A percentile compares a stretch with the other conserved stretches of the same genome.
phyloP scores from a whole-genome alignment of 768 basidiomycete species.

The Kwoniella dejecticola region DNA sequence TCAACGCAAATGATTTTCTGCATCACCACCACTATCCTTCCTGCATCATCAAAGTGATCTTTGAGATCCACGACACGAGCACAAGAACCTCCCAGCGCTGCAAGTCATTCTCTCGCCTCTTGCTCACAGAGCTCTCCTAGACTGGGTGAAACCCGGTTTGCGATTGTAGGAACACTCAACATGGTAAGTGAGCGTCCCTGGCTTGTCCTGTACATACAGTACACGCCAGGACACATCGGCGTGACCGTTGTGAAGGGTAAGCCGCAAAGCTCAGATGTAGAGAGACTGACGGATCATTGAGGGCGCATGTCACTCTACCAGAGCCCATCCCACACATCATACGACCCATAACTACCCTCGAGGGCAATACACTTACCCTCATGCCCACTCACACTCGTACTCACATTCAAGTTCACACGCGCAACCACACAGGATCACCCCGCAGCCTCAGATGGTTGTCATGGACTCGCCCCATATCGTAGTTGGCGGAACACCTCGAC shows the following conservation, averaged over 20 bases:
- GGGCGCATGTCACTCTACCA: not conserved
- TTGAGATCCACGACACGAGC: too few species aligned
- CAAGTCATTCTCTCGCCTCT: too few species aligned
- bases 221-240: not conserved
- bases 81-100: too few species aligned
- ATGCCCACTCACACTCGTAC: not conserved
- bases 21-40: too few species aligned
- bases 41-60: too few species aligned
- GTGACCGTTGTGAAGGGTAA: not conserved
- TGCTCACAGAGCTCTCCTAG: too few species aligned
- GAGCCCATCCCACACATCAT: not conserved
- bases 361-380: not conserved
- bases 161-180: too few species aligned
- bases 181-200: too few species aligned
- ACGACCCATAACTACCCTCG: not conserved
- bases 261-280: too few species aligned
- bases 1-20: too few species aligned
- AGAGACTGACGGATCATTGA: not conserved
- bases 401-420: not conserved
- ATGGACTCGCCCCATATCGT: not conserved
- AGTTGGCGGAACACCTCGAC: not conserved
- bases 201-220: too few species aligned
- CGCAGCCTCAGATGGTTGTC: not conserved
- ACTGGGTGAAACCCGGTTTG: too few species aligned
- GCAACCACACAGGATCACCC: not conserved